phyloP scores from a whole-genome alignment of 176 grass and related monocot genomes.

The Eragrostis curvula region DNA sequence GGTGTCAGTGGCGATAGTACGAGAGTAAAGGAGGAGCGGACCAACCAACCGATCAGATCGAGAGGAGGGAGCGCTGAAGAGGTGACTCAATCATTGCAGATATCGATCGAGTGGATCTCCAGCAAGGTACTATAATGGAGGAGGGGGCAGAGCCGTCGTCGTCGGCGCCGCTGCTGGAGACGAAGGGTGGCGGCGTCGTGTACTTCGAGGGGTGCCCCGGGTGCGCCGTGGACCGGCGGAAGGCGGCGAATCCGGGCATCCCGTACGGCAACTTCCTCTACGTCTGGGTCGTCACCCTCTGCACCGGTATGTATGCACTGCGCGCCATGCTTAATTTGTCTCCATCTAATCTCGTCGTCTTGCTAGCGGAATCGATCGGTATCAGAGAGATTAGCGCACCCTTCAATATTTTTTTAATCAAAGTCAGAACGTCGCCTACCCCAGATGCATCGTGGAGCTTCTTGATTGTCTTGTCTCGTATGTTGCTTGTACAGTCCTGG shows the following conservation, averaged over 20 bases:
- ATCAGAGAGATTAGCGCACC: too few species aligned
- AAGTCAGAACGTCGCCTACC: background rate
- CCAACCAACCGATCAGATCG: too few species aligned
- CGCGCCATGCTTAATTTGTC: background rate
- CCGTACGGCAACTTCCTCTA: constrained; percentile 60
- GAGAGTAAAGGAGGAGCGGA: too few species aligned
- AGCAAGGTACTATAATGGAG: background rate
- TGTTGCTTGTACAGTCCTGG: too few species aligned
- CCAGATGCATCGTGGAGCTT: too few species aligned
- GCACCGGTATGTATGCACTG: constrained; percentile 39
- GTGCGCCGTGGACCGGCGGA: constrained; percentile 46
- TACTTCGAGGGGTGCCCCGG: constrained; percentile 60
- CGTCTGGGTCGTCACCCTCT: constrained; percentile 70
- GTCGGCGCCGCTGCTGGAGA: constrained; percentile 47
- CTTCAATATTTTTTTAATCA: background rate
- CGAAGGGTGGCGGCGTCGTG: background rate
- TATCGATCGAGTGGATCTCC: too few species aligned
- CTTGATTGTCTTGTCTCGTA: too few species aligned
- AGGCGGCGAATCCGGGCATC: constrained; percentile 37
- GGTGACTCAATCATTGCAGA: too few species aligned
- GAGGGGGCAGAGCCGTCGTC: background rate
- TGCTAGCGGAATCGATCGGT: background rate
- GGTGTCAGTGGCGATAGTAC: too few species aligned
- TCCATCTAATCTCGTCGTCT: background rate
- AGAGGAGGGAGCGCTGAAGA: too few species aligned